Base-by-base conservation (phyloP, 2,329 filamentous ascomycete genomes). In the Apiospora aurea region DNA sequence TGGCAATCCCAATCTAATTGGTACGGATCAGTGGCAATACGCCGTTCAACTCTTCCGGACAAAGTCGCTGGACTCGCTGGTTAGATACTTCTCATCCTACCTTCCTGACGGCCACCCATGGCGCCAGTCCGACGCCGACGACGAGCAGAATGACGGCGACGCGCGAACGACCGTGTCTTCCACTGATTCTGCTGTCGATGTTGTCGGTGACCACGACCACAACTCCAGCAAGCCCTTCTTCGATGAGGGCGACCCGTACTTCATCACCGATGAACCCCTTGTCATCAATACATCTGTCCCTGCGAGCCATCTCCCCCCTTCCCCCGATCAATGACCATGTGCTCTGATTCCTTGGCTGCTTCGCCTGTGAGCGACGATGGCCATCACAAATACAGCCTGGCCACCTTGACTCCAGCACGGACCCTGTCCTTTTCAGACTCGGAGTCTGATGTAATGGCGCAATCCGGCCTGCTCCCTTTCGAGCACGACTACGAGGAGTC, bases 31-130 rank as follows among this genome's bases (percentile, higher is more conserved):
- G 81, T 90, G 88, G 88, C 84, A 88, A 75, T 81, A 86, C 75
- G 88, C 88, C 38, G 78, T 90, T 41, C 88, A 90, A 77, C 85
- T 90, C 71, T 90, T 90, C 77, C 86, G 88, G 18, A 88, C 88
- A 13, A 86, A 83, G 76, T 89, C 87, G 2, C 85, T 89, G 71
- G 88, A 90, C 79, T 90, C 88, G 24, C 86, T 90, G 73, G 87
- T 90, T 73, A 84, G 88, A 74, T 90, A 88, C 77, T 90, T 89
- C 79, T 83, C 87, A 26, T 90, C 87, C 67, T 90, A 90, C 74
- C 85, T 90, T 10, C 88, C 88, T 38, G 80, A 85, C 14, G 82
- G 85, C 73, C 86, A 87, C 72, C 78, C 83, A 2, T 86, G 84
- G 80, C 81, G 85, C 71, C 79, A 73, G 1, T 70, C 66, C 13